These are phyloP conservation scores for Cryptococcus depauperatus DNA, from an alignment of 1,284 basidiomycete species.

Conservation along the genomic window DNA sequence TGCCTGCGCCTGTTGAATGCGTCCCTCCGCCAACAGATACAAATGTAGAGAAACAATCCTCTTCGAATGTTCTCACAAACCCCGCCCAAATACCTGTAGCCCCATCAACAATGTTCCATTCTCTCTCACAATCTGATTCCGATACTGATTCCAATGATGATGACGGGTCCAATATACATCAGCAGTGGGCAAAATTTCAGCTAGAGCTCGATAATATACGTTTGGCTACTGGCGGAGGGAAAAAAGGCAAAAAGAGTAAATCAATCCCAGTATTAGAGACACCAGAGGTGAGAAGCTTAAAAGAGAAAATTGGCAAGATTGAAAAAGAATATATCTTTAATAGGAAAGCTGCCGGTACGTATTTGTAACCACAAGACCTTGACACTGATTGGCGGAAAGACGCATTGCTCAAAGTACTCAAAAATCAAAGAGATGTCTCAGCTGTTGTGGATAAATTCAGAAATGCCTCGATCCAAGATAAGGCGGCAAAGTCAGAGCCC, in stretches of 20 bases:
- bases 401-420: constrained; percentile 53
- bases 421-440: constrained; percentile 51
- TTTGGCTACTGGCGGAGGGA: constrained; percentile 6
- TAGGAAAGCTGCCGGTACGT: constrained; percentile 53
- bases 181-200: constrained; percentile 49
- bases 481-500: neutral
- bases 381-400: constrained; percentile 42
- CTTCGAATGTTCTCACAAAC: too few species aligned
- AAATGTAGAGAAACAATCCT: too few species aligned
- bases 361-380: neutral
- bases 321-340: constrained; percentile 69
- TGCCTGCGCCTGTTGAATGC: neutral
- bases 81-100: too few species aligned
- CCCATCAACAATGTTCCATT: too few species aligned
- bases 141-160: constrained; percentile 55
- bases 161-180: constrained; percentile 49
- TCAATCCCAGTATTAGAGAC: constrained; percentile 34
- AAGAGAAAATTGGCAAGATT: constrained; percentile 52
- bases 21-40: neutral
- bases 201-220: constrained; percentile 43
- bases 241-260: constrained; percentile 41
- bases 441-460: constrained; percentile 55
- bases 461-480: constrained; percentile 25
- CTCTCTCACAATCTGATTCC: constrained; percentile 16
- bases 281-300: constrained; percentile 49